Percentiles rank a stretch among this genome's conserved stretches.
These are phyloP conservation scores for Lactifluus rugatus DNA, from an alignment of 768 basidiomycete genomes.

Conservation along the genomic window DNA sequence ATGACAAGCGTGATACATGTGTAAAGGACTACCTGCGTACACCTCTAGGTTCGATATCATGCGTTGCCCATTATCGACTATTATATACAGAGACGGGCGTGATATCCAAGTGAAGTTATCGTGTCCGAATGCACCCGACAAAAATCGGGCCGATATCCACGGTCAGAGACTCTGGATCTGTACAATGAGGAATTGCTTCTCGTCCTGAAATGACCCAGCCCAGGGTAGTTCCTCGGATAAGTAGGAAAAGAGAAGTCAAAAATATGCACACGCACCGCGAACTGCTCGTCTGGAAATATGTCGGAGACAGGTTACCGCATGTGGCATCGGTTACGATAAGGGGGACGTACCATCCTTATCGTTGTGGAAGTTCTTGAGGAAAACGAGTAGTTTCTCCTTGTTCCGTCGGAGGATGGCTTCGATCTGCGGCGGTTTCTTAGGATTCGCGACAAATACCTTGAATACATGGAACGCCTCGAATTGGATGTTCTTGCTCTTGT, in stretches of 20 bases:
- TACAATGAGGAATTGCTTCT: conserved; percentile 92
- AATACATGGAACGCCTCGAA: conserved; percentile 99
- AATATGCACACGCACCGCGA: conserved; percentile 45
- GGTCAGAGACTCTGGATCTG: conserved; percentile 74
- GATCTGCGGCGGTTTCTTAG: conserved; percentile 96
- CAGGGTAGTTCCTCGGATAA: no score
- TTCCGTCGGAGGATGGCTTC: conserved; percentile 85
- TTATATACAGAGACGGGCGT: conserved; percentile 4
- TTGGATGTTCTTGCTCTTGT: conserved; percentile 99
- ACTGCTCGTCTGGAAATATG: conserved; percentile 70
- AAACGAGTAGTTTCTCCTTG: conserved; percentile 84
- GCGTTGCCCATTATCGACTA: conserved; percentile 11
- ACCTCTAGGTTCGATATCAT: neutral
- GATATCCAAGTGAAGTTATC: neutral
- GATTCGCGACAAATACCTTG: conserved; percentile 99
- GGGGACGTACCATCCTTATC: conserved; percentile 81
- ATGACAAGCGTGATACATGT: conserved; percentile 15
- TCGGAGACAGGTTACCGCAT: neutral
- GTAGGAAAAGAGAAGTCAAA: neutral
- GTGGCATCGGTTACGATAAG: neutral
- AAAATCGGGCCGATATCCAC: neutral
- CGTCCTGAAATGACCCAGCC: conserved; percentile 41
- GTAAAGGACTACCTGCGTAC: conserved; percentile 6
- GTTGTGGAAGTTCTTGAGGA: conserved; percentile 92
- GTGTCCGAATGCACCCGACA: neutral